Evolutionary conservation across 1,139 yeast genomes (phyloP).

Genomic region (Hyphopichia burtonii): DNA sequence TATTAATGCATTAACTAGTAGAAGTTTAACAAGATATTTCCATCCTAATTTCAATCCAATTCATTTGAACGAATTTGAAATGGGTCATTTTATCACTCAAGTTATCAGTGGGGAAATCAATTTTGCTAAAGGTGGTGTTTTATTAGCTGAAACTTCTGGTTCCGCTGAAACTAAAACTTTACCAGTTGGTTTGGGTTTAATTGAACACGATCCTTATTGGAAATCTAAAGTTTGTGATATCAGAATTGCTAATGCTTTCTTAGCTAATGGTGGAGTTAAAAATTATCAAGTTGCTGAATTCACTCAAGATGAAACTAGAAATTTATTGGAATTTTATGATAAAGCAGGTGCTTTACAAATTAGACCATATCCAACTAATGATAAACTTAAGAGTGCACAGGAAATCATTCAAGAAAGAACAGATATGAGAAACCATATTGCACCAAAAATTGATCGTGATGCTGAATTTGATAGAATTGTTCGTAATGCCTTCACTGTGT

Average conservation of each 20-base stretch:
- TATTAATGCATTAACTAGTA: slow-evolving; percentile 61
- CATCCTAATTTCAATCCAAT: slow-evolving; percentile 57
- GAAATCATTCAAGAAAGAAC: slow-evolving; percentile 14
- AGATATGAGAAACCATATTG: background rate
- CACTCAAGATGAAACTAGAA: slow-evolving; percentile 51
- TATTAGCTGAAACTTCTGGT: slow-evolving; percentile 57
- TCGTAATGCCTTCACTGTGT: slow-evolving; percentile 62
- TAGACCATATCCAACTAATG: slow-evolving; percentile 45
- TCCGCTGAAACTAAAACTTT: slow-evolving; percentile 42
- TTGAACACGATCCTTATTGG: slow-evolving; percentile 58
- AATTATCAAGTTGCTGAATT: slow-evolving; percentile 51
- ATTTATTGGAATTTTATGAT: slow-evolving; percentile 53
- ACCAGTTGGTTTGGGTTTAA: slow-evolving; percentile 56
- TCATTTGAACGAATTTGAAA: slow-evolving; percentile 62
- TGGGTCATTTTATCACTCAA: slow-evolving; percentile 60
- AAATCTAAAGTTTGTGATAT: slow-evolving; percentile 52
- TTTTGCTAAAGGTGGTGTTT: slow-evolving; percentile 62
- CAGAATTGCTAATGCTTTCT: slow-evolving; percentile 46
- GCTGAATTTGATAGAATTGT: slow-evolving; percentile 32
- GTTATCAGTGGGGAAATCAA: slow-evolving; percentile 53
- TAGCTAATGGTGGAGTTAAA: slow-evolving; percentile 48
- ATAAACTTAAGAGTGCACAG: slow-evolving; percentile 14
- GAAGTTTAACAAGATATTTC: slow-evolving; percentile 60
- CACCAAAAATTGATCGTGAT: slow-evolving; percentile 16
- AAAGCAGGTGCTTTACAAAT: slow-evolving; percentile 53